Evolutionary conservation across 176 grass and related monocot species (phyloP).

Genomic region (Alopecurus myosuroides): DNA sequence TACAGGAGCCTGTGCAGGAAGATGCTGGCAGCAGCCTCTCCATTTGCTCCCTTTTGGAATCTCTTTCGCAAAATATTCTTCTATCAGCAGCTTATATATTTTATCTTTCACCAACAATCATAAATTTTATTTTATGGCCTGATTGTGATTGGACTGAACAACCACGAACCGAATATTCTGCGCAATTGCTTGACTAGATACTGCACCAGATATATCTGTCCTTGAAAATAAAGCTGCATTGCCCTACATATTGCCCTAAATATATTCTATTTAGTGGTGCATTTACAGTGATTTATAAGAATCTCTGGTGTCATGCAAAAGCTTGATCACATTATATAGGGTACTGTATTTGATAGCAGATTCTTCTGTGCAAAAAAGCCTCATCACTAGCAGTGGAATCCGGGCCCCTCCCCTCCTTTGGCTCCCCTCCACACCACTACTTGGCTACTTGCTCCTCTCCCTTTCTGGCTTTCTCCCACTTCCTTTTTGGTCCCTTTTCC

Average conservation of each 20-base stretch:
- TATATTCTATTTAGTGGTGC: neutral
- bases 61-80: neutral
- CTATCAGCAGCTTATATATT: neutral
- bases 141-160: slow-evolving; percentile 2
- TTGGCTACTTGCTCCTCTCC: neutral
- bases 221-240: neutral
- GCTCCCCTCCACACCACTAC: neutral
- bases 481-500: neutral
- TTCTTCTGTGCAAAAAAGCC: slow-evolving; percentile 10
- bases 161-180: neutral
- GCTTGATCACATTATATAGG: neutral
- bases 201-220: neutral
- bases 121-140: neutral
- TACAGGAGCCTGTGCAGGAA: neutral
- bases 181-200: neutral
- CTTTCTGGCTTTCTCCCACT: slow-evolving; percentile 11
- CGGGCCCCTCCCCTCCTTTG: neutral
- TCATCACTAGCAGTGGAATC: slow-evolving; percentile 11
- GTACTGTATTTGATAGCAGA: slow-evolving; percentile 8
- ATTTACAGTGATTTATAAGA: neutral
- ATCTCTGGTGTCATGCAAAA: neutral
- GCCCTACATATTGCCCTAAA: neutral
- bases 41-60: neutral
- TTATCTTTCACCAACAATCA: neutral
- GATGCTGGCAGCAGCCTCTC: neutral